Conservation (phyloP, 306 rosid genomes). For the Gillenia trifoliata region DNA sequence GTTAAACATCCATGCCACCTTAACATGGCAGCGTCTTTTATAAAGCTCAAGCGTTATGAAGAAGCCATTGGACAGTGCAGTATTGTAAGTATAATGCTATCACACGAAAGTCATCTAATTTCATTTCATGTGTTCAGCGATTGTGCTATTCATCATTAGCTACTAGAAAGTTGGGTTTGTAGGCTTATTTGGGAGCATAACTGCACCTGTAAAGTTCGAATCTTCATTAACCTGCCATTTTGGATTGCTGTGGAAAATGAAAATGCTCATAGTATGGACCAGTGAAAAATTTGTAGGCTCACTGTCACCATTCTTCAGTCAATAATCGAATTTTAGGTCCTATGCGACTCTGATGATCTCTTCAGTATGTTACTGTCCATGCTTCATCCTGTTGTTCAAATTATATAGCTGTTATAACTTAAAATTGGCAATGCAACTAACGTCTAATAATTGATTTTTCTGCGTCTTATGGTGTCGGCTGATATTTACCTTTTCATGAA, state of each 20-base stretch:
- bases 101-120: neutral
- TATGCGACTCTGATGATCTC: neutral
- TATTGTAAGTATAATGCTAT: conserved; percentile 42
- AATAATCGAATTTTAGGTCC: neutral
- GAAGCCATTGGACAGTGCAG: conserved; percentile 90
- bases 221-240: neutral
- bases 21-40: conserved; percentile 79
- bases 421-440: neutral
- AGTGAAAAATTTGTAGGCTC: neutral
- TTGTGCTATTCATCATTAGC: conserved; percentile 2
- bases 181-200: neutral
- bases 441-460: too few relatives aligned
- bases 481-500: too few relatives aligned
- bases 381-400: neutral
- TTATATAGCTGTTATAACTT: neutral
- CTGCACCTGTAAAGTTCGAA: neutral
- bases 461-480: too few relatives aligned
- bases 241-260: neutral
- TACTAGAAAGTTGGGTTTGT: neutral
- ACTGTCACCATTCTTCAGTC: neutral
- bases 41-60: conserved; percentile 78
- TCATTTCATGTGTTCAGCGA: neutral
- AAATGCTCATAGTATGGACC: neutral
- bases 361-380: neutral
- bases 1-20: conserved; percentile 98